Conservation (phyloP, 1,139 yeast genomes). For the Pichia sp. region DNA sequence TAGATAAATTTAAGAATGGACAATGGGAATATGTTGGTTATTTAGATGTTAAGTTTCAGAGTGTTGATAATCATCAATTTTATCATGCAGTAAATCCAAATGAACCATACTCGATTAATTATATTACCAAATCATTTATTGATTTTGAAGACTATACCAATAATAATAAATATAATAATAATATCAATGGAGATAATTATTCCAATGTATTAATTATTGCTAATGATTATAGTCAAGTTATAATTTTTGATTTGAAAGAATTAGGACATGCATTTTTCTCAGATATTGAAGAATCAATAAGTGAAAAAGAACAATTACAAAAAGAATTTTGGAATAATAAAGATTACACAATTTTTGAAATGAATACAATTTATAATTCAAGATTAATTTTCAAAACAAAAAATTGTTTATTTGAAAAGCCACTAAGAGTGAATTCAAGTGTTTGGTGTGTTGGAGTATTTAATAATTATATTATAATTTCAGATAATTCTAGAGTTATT, state of each 20-base stretch:
- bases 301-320: background rate
- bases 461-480: slow-evolving; percentile 40
- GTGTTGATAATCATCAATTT: slow-evolving; percentile 38
- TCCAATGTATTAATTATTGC: slow-evolving; percentile 32
- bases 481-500: slow-evolving; percentile 53
- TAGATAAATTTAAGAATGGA: background rate
- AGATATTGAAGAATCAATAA: background rate
- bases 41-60: slow-evolving; percentile 31
- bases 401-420: background rate
- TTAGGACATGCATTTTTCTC: slow-evolving; percentile 19
- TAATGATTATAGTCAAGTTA: slow-evolving; percentile 51
- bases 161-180: too few relatives aligned
- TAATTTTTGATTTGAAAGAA: slow-evolving; percentile 38
- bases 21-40: slow-evolving; percentile 18
- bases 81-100: slow-evolving; percentile 37
- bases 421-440: slow-evolving; percentile 28
- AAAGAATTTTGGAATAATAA: background rate
- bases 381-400: background rate
- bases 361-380: background rate
- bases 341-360: slow-evolving; percentile 1
- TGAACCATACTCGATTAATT: slow-evolving; percentile 49
- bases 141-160: too few relatives aligned
- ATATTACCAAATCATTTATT: slow-evolving; percentile 24
- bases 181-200: slow-evolving; percentile 26
- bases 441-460: slow-evolving; percentile 61